Base-by-base conservation (phyloP, 306 rosid genomes). In the Cucurbita pepo region DNA sequence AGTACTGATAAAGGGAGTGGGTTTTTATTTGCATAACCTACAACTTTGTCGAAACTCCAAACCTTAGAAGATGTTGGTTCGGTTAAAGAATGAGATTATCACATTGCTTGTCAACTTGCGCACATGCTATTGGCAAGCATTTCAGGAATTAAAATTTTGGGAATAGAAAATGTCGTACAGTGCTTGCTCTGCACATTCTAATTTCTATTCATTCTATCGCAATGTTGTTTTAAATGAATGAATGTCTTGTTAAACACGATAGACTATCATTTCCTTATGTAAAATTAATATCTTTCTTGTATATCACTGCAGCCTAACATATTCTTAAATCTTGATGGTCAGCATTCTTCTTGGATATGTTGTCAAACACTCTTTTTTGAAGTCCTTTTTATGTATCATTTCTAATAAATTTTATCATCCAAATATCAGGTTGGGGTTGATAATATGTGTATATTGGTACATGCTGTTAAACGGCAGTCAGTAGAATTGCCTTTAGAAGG, bases 391-490 rank as follows among this genome's bases (percentile, higher is more conserved):
- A 3, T 12, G 36, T 37, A 53, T 53, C 59, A 30, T 13, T 34
- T 73, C 36, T 67, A n/a, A 72, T 21, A 56, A 52, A 36, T 5
- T 57, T 15, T 55, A 38, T 55, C 57, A 6, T 58, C 74, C 19
- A 48, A 25, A 78, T 80, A 48, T 45, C 77, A 94, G 98, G 99
- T 94, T 78, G 99, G 99, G 80, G 99, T 94, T 78, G 99, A 91
- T 85, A 94, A 94, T 70, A 91, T 94, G 99, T 94, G 99, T 77
- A 94, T 94, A 80, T 79, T 94, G 77, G 99, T 94, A 81, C 89
- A 94, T 77, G 96, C 99, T 67, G 97, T 91, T 73, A 94, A 91
- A 81, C 85, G 97, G 86, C 99, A 94, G 82, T 82, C 87, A 12
- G 77, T 79, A 77, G 95, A 88, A 77, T 78, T 89, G 85, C 86